phyloP scores from a whole-genome alignment of 192 early-diverging fungal genomes.

The Backusella macrospora region DNA sequence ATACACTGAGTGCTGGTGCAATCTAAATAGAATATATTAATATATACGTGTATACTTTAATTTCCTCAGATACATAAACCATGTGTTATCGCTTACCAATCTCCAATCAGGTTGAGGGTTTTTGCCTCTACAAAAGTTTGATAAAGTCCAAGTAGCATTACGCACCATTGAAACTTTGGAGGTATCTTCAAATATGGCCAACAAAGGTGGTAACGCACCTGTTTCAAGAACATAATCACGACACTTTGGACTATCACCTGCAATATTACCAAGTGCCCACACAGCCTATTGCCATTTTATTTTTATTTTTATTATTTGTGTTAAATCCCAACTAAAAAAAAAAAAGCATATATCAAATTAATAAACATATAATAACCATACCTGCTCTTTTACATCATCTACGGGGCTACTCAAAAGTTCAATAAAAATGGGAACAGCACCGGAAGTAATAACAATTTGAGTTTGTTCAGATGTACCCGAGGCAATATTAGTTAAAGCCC shows the following conservation, averaged over 20 bases:
- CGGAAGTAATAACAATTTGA: slow-evolving; percentile 44
- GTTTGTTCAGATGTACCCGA: slow-evolving; percentile 51
- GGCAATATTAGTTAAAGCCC: slow-evolving; percentile 58
- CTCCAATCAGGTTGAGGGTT: slow-evolving; percentile 72
- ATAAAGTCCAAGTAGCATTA: slow-evolving; percentile 81
- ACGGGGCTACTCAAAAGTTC: slow-evolving; percentile 39
- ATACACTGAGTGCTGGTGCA: slow-evolving; percentile 32
- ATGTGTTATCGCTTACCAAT: slow-evolving; percentile 34
- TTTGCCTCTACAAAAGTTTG: slow-evolving; percentile 79
- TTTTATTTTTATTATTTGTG: neutral
- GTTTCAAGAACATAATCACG: slow-evolving; percentile 46
- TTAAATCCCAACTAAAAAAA: neutral
- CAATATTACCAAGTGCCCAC: slow-evolving; percentile 60
- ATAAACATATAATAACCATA: neutral
- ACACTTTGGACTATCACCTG: slow-evolving; percentile 45
- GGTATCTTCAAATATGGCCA: slow-evolving; percentile 35
- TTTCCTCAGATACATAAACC: neutral
- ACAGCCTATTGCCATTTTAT: slow-evolving; percentile 40
- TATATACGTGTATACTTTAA: neutral
- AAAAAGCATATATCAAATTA: neutral
- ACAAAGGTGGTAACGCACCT: slow-evolving; percentile 39
- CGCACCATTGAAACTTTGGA: slow-evolving; percentile 63
- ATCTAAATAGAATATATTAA: neutral
- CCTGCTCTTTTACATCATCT: slow-evolving; percentile 47
- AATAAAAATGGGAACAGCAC: slow-evolving; percentile 52